Evolutionary conservation across 1,139 yeast species (phyloP).

Genomic region (Diutina siamensis): DNA sequence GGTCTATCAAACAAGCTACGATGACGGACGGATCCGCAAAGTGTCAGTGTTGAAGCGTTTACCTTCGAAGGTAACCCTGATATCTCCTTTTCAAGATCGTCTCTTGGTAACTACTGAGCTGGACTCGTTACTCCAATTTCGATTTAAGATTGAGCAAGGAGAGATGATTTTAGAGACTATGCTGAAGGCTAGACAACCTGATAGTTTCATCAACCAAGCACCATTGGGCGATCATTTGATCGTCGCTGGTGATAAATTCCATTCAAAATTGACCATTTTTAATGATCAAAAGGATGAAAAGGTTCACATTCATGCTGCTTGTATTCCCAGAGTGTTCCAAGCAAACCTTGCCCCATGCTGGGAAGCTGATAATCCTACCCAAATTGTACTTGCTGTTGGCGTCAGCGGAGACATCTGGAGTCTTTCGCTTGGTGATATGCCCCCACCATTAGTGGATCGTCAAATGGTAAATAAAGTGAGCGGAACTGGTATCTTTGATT

Average conservation of each 20-base stretch:
- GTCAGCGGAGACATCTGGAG: neutral
- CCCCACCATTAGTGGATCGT: neutral
- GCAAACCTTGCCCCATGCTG: neutral
- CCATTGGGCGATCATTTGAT: neutral
- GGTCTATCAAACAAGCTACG: constrained; percentile 1
- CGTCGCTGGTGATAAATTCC: constrained; percentile 3
- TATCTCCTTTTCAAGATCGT: neutral
- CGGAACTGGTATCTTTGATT: neutral
- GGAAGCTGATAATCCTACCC: neutral
- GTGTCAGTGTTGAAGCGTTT: neutral
- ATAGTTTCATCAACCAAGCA: constrained; percentile 3
- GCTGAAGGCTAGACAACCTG: constrained; percentile 1
- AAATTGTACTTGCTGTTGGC: neutral
- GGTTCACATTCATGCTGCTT: neutral
- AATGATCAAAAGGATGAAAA: neutral
- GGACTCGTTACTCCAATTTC: neutral
- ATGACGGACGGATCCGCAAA: neutral
- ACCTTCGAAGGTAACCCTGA: neutral
- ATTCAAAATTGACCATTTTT: neutral
- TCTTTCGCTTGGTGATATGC: neutral
- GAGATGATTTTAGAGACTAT: neutral
- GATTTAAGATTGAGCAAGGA: neutral
- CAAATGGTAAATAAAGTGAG: neutral
- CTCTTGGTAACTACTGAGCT: neutral
- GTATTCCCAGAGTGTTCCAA: neutral